Percentiles rank a stretch among this genome's conserved stretches.
Evolutionary conservation across 805 yeast species (phyloP).

Genomic region (Kazachstania viticola): DNA sequence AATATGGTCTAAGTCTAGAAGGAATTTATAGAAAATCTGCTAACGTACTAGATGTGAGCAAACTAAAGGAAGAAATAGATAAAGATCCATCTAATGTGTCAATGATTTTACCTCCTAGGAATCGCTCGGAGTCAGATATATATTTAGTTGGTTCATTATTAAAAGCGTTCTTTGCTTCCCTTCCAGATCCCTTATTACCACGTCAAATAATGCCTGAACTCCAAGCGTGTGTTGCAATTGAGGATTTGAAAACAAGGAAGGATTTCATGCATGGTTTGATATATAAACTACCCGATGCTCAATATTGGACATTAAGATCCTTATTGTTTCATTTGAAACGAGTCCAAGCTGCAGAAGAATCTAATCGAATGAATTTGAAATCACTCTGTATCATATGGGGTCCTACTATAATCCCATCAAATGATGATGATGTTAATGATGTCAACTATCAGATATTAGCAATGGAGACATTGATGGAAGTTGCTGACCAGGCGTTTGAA

Average conservation of each 20-base stretch:
- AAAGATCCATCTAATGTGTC: conserved; percentile 57
- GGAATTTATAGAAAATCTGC: conserved; percentile 88
- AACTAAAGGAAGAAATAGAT: conserved; percentile 60
- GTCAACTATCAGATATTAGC: conserved; percentile 66
- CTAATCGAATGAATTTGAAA: conserved; percentile 72
- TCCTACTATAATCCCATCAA: conserved; percentile 66
- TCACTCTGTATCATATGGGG: conserved; percentile 92
- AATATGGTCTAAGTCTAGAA: conserved; percentile 72
- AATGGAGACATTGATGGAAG: conserved; percentile 72
- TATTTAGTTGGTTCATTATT: conserved; percentile 80
- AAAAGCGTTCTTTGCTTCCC: conserved; percentile 68
- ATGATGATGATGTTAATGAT: conserved; percentile 56
- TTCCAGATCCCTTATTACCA: conserved; percentile 50
- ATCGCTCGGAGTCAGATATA: conserved; percentile 66
- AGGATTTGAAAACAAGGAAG: conserved; percentile 48
- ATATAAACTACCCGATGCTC: conserved; percentile 86
- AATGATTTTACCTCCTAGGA: conserved; percentile 41
- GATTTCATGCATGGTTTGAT: conserved; percentile 77
- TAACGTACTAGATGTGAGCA: conserved; percentile 60
- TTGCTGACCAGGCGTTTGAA: conserved; percentile 73
- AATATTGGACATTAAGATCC: conserved; percentile 82
- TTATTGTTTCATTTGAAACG: conserved; percentile 75
- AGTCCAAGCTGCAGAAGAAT: conserved; percentile 48
- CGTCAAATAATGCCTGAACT: conserved; percentile 18
- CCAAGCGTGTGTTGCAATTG: conserved; percentile 53